Evolutionary conservation across 345 rosid species (phyloP).

Genomic region (Trapa bicornis): DNA sequence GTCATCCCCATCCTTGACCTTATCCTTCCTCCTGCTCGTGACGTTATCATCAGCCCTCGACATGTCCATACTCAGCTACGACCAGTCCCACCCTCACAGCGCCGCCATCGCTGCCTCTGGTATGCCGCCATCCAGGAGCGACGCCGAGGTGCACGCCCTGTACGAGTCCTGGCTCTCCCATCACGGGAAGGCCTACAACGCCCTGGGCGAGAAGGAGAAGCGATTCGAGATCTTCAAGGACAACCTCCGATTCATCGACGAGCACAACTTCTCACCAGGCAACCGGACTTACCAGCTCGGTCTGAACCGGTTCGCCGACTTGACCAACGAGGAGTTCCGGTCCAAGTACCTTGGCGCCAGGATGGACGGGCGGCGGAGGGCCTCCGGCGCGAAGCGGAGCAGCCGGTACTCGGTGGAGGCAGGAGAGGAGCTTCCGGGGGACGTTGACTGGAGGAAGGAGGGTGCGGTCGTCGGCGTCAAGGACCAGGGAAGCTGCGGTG

Average conservation of each 20-base stretch:
- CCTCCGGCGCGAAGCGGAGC: constrained; percentile 21
- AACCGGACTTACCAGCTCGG: constrained; percentile 55
- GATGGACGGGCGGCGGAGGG: constrained; percentile 20
- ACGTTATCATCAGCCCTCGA: constrained; percentile 52
- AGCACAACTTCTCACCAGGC: constrained; percentile 47
- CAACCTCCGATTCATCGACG: constrained; percentile 69
- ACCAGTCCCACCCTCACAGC: constrained; percentile 37
- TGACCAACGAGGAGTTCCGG: constrained; percentile 88
- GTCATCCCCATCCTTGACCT: background rate
- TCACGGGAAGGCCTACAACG: constrained; percentile 58
- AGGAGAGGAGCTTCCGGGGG: constrained; percentile 56
- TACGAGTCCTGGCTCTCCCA: constrained; percentile 62
- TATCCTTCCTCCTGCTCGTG: constrained; percentile 28
- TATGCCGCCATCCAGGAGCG: constrained; percentile 22
- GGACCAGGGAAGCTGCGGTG: constrained; percentile 82
- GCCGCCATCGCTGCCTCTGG: constrained; percentile 9
- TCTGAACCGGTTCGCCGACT: constrained; percentile 77
- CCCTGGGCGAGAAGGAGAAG: constrained; percentile 51
- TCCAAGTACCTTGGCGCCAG: constrained; percentile 49
- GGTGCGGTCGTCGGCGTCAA: constrained; percentile 76
- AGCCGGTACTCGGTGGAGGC: constrained; percentile 42
- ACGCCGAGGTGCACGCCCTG: constrained; percentile 52
- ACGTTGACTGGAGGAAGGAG: constrained; percentile 67
- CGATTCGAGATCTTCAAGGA: constrained; percentile 75
- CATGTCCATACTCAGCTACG: constrained; percentile 71